These are phyloP conservation scores for Grigorovia jiainica DNA, from an alignment of 805 yeast genomes.

Conservation along the genomic window DNA sequence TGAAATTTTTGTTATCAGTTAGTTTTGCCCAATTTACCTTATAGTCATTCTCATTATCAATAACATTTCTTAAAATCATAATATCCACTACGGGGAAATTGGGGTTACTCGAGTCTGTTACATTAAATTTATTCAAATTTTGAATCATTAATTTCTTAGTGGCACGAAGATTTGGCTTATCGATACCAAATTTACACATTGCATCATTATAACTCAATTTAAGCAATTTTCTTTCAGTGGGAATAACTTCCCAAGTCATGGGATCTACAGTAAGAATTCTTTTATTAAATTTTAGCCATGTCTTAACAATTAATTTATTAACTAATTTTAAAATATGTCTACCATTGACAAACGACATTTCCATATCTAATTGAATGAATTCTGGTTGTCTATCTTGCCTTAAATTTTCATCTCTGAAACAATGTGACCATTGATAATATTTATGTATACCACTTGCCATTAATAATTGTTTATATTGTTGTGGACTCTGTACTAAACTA, in stretches of 20 bases:
- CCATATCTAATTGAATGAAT: slow-evolving; percentile 94
- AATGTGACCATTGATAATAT: slow-evolving; percentile 85
- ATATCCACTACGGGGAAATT: slow-evolving; percentile 69
- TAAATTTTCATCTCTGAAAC: slow-evolving; percentile 93
- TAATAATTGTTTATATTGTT: slow-evolving; percentile 87
- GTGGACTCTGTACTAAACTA: slow-evolving; percentile 96
- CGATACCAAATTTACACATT: slow-evolving; percentile 71
- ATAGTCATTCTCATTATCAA: slow-evolving; percentile 21
- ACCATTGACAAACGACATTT: slow-evolving; percentile 73
- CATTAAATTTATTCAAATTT: slow-evolving; percentile 37
- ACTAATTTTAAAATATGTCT: slow-evolving; percentile 59
- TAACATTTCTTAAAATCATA: slow-evolving; percentile 48
- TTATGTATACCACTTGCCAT: slow-evolving; percentile 88
- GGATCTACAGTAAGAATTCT: slow-evolving; percentile 24
- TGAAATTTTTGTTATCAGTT: slow-evolving; percentile 37
- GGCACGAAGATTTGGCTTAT: slow-evolving; percentile 81
- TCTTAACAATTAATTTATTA: slow-evolving; percentile 41
- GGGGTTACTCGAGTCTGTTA: slow-evolving; percentile 26
- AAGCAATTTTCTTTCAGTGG: slow-evolving; percentile 11
- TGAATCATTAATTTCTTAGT: slow-evolving; percentile 36
- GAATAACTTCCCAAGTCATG: not conserved
- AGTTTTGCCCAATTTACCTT: slow-evolving; percentile 31
- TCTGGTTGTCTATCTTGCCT: slow-evolving; percentile 96
- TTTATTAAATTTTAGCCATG: slow-evolving; percentile 45
- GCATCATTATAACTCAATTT: slow-evolving; percentile 61